A percentile compares a stretch with the other conserved stretches of the same genome.
These are phyloP conservation scores for Aspergillus ochraceus DNA, from an alignment of 2,329 filamentous ascomycete genomes.

Conservation along the genomic window DNA sequence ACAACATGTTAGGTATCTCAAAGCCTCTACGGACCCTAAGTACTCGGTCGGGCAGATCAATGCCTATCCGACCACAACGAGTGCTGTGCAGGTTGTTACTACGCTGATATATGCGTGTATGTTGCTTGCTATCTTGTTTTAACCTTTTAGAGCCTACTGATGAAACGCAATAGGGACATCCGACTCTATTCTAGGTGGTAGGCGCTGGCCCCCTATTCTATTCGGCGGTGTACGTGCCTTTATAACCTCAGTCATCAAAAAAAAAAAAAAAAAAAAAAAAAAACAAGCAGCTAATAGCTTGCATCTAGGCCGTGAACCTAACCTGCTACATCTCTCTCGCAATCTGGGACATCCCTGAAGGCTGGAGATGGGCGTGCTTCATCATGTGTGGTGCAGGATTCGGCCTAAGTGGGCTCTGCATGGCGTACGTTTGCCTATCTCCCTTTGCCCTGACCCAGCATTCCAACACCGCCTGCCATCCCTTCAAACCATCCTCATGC, in stretches of 20 bases:
- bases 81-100: slow-evolving; percentile 56
- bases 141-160: background rate
- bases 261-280: background rate
- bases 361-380: slow-evolving; percentile 66
- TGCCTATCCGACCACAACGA: slow-evolving; percentile 60
- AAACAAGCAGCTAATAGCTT: background rate
- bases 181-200: slow-evolving; percentile 59
- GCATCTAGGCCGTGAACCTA: slow-evolving; percentile 36
- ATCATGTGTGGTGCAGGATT: slow-evolving; percentile 52
- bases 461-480: too few relatives aligned
- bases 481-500: background rate
- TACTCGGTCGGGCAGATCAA: slow-evolving; percentile 51
- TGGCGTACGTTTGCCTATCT: slow-evolving; percentile 46
- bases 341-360: slow-evolving; percentile 51
- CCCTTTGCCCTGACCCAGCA: background rate
- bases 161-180: slow-evolving; percentile 50
- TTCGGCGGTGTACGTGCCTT: slow-evolving; percentile 51
- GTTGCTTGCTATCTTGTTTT: background rate
- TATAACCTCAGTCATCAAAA: slow-evolving; percentile 16
- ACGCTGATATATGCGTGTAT: slow-evolving; percentile 62
- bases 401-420: slow-evolving; percentile 51
- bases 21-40: slow-evolving; percentile 41
- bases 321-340: slow-evolving; percentile 48
- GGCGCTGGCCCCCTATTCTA: slow-evolving; percentile 64
- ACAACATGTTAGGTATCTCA: slow-evolving; percentile 19